Conservation (phyloP, 805 yeast species). For the Metschnikowia lachancei region DNA sequence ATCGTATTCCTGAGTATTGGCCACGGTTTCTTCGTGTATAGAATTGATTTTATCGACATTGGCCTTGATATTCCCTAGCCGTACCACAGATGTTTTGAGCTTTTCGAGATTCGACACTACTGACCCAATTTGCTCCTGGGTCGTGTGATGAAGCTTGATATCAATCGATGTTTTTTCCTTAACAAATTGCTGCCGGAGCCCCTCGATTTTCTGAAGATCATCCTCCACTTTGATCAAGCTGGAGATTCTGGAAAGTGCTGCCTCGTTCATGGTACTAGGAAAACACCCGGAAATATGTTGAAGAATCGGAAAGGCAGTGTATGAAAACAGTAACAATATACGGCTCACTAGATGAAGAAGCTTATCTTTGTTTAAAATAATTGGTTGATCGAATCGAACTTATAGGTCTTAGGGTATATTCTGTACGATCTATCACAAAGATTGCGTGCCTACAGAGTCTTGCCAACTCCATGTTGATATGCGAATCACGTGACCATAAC, state of each 20-base stretch:
- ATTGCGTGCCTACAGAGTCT: no score
- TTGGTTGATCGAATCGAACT: no score
- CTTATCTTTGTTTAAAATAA: no score
- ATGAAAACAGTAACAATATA: no score
- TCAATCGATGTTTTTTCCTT: conserved; percentile 77
- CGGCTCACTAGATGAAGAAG: no score
- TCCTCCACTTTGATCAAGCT: conserved; percentile 43
- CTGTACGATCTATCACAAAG: no score
- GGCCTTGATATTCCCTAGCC: conserved; percentile 35
- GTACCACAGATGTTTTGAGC: conserved; percentile 45
- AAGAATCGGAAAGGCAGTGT: no score
- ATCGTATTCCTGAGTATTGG: conserved; percentile 63
- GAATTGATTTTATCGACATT: conserved; percentile 45
- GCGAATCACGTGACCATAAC: no score
- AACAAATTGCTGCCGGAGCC: conserved; percentile 51
- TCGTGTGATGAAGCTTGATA: conserved; percentile 66
- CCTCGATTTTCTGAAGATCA: conserved; percentile 54
- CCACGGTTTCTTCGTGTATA: conserved; percentile 54
- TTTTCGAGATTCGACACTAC: conserved; percentile 51
- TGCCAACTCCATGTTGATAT: no score
- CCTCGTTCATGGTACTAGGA: conserved; percentile 33
- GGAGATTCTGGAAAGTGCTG: conserved; percentile 40
- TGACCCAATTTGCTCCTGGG: conserved; percentile 60
- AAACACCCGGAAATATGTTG: no score
- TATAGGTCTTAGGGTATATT: no score